Conservation (phyloP, 2,329 filamentous ascomycete species). For the Colletotrichum sp. region DNA sequence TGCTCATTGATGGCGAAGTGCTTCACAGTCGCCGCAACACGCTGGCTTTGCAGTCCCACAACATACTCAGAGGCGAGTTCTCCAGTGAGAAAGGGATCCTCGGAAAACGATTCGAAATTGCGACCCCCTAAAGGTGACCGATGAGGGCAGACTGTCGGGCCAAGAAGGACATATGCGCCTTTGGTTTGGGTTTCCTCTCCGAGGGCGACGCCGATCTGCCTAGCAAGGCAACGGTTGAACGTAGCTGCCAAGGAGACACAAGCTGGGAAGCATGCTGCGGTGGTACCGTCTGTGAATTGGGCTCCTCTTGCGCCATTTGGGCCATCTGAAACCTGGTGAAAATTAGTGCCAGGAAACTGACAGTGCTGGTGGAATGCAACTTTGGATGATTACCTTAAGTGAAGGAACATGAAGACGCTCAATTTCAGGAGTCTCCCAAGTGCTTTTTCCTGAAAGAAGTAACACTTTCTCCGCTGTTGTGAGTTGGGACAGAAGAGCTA, state of each 20-base stretch:
- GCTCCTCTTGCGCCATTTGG: conserved; percentile 1
- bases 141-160: conserved; percentile 67
- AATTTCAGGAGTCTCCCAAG: not conserved
- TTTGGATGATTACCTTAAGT: not conserved
- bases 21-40: conserved; percentile 8
- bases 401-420: not conserved
- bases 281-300: not conserved
- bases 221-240: conserved; percentile 63
- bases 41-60: conserved; percentile 32
- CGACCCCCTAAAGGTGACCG: conserved; percentile 66
- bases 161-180: conserved; percentile 62
- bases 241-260: conserved; percentile 56
- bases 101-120: conserved; percentile 69
- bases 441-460: not conserved
- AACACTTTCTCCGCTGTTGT: not conserved
- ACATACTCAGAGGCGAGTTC: conserved; percentile 35
- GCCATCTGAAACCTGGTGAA: not conserved
- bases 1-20: conserved; percentile 15
- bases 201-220: conserved; percentile 52
- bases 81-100: conserved; percentile 48
- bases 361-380: fast-evolving
- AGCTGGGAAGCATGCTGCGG: conserved; percentile 2
- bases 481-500: not conserved
- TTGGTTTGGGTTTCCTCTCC: conserved; percentile 38
- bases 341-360: not conserved